Base-by-base conservation (phyloP, 1,139 yeast genomes). In the Zygotorulaspora mrakii region DNA sequence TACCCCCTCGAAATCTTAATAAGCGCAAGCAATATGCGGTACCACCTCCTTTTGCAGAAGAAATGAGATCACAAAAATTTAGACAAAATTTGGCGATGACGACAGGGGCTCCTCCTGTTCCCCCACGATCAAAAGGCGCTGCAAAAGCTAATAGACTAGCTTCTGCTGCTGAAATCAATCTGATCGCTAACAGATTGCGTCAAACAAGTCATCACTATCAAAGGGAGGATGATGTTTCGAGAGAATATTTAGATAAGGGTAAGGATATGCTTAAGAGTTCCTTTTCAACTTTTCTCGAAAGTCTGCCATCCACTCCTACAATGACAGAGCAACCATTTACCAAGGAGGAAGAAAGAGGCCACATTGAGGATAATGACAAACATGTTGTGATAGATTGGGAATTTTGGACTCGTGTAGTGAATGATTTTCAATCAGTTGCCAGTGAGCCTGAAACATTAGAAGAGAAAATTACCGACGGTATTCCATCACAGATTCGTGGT, bases 401-500 rank as follows among this genome's bases (percentile, higher is more conserved):
- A 33, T 82, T 86, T 57, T 91, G 97, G 97, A 76, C 87, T 5
- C 69, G 69, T 28, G 84, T 88, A 11, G 87, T 87, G 6, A 77
- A 81, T 49, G 82, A 84, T 58, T 88, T 86, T 57, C 71, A 78
- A 21, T 58, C 66, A 1, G 80, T 83, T n/a, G 87, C 87, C 2
- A 68, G 73, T 35, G 66, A 73, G 24, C 80, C 89, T 1, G 73
- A 73, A 10, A 73, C 71, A 48, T 68, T 88, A 46, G 75, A 81
- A 34, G 61, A 66, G 29, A 77, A 82, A 30, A 76, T 91, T 23
- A 73, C 81, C 22, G 67, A 68, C 9, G 97, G 97, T 33, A 79
- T 91, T 35, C 97, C 98, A 9, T 68, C 74, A 40, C 94, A 84
- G 49, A 72, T 91, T 36, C 71, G 97, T 48, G 95, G 96, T 1